A percentile compares a stretch with the other conserved stretches of the same genome.
phyloP scores from a whole-genome alignment of 2,329 filamentous ascomycete genomes.

The Tolypocladium endophyticum region DNA sequence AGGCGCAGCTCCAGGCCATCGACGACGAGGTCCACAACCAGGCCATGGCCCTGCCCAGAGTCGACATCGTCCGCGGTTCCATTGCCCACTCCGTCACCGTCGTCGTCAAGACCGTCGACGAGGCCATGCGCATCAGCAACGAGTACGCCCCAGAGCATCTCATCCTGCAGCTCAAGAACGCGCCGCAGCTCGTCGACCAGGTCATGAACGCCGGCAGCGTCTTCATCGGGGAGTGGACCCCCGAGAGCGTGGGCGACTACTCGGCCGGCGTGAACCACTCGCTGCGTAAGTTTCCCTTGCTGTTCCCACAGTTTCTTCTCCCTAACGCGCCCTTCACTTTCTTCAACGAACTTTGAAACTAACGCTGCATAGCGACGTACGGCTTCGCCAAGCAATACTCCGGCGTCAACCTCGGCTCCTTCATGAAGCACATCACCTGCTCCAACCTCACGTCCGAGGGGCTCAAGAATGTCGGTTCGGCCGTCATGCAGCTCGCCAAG shows the following conservation, averaged over 20 bases:
- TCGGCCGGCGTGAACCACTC: constrained; percentile 97
- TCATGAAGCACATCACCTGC: constrained; percentile 96
- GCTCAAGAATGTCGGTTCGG: constrained; percentile 70
- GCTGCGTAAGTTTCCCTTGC: constrained; percentile 58
- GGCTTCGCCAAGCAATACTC: constrained; percentile 98
- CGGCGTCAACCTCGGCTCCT: constrained; percentile 90
- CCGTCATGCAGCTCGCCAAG: constrained; percentile 90
- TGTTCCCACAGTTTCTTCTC: not conserved
- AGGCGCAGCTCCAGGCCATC: constrained; percentile 66
- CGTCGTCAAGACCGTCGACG: constrained; percentile 56
- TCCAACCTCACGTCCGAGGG: constrained; percentile 81
- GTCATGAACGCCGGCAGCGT: constrained; percentile 94
- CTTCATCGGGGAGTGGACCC: constrained; percentile 93
- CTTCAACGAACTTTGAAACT: constrained; percentile 2
- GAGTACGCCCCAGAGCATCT: constrained; percentile 93
- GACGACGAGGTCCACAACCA: constrained; percentile 86
- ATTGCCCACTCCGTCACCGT: constrained; percentile 91
- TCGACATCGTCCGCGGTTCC: constrained; percentile 83
- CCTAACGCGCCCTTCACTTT: not conserved
- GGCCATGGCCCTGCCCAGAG: constrained; percentile 75
- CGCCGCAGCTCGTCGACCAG: constrained; percentile 61
- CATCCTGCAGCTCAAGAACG: constrained; percentile 78
- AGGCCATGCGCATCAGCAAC: constrained; percentile 78
- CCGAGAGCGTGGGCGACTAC: constrained; percentile 96
- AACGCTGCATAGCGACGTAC: constrained; percentile 62